A percentile compares a stretch with the other conserved stretches of the same genome.
phyloP scores from a whole-genome alignment of 805 yeast species.

The Zygoascus biomembranicola region DNA sequence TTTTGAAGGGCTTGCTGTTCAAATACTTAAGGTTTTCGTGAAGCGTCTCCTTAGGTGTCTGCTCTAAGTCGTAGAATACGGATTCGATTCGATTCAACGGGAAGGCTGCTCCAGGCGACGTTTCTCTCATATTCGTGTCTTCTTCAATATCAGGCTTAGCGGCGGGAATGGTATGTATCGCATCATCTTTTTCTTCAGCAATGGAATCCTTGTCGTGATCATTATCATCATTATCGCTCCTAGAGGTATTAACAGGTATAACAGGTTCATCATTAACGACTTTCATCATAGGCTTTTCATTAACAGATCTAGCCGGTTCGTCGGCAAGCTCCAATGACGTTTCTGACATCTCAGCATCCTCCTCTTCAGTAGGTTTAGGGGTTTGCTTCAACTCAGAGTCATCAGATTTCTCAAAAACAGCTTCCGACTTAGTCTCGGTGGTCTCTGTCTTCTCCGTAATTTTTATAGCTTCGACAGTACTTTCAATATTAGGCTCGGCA shows the following conservation, averaged over 20 bases:
- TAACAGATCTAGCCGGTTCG: background rate
- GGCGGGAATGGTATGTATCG: background rate
- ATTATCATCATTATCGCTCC: background rate
- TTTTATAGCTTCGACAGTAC: no score
- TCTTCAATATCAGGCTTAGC: background rate
- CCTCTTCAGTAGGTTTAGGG: background rate
- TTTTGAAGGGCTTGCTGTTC: background rate
- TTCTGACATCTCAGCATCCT: background rate
- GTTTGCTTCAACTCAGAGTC: background rate
- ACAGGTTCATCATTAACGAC: background rate
- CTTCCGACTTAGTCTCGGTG: background rate
- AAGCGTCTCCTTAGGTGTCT: slow-evolving; percentile 6
- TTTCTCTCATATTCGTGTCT: background rate
- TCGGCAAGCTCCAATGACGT: background rate
- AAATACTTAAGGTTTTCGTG: slow-evolving; percentile 13
- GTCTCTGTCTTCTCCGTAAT: no score
- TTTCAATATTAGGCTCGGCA: no score
- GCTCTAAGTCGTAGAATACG: slow-evolving; percentile 13
- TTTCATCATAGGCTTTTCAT: background rate
- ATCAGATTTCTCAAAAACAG: background rate
- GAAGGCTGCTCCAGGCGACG: slow-evolving; percentile 1
- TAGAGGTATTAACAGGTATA: background rate
- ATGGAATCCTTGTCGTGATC: background rate
- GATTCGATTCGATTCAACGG: slow-evolving; percentile 15
- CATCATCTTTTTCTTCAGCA: background rate